These are phyloP conservation scores for Mucuna pruriens DNA, from an alignment of 306 rosid genomes.

Conservation along the genomic window DNA sequence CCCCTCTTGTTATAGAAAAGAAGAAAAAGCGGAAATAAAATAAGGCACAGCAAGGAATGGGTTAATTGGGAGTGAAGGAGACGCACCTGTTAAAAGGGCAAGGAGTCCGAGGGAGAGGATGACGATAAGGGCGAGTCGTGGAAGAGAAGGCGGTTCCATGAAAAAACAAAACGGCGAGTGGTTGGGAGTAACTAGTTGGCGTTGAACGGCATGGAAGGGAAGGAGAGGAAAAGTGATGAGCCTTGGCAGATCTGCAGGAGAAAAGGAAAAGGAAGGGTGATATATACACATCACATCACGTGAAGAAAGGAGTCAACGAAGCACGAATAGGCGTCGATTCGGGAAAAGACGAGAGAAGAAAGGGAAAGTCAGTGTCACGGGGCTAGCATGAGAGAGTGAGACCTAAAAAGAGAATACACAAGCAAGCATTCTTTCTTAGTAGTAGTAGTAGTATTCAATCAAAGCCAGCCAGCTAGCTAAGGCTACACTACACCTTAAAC, in stretches of 20 bases:
- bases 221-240: background rate
- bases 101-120: slow-evolving; percentile 33
- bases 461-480: background rate
- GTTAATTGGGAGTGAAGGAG: background rate
- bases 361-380: slow-evolving; percentile 33
- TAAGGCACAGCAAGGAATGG: too few relatives aligned
- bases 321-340: slow-evolving; percentile 39
- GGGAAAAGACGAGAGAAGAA: background rate
- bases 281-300: slow-evolving; percentile 36
- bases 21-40: background rate
- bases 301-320: slow-evolving; percentile 20
- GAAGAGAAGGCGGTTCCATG: slow-evolving; percentile 41
- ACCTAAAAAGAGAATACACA: slow-evolving; percentile 30
- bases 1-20: background rate
- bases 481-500: background rate
- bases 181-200: background rate
- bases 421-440: background rate
- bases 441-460: too few relatives aligned
- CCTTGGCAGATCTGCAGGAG: slow-evolving; percentile 16
- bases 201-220: background rate
- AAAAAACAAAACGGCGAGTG: background rate
- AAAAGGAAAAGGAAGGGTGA: background rate
- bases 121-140: slow-evolving; percentile 1
- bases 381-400: slow-evolving; percentile 19
- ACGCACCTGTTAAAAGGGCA: slow-evolving; percentile 45